Percentiles rank a stretch among this genome's conserved stretches.
phyloP scores from a whole-genome alignment of 768 basidiomycete genomes.

The Pseudohyphozyma bogoriensis region DNA sequence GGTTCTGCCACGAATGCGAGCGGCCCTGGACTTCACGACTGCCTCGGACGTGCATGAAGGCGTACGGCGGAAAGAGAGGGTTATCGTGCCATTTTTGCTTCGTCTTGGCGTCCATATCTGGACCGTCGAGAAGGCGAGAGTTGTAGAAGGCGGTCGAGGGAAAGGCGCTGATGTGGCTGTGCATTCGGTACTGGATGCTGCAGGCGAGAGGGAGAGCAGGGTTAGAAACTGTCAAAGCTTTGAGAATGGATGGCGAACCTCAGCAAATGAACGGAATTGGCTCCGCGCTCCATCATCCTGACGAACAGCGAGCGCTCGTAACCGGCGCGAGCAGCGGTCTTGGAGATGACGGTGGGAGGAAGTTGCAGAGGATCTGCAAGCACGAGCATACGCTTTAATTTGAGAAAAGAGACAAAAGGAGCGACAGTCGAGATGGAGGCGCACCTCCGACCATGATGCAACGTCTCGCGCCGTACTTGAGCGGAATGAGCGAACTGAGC shows the following conservation, averaged over 20 bases:
- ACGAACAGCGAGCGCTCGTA: slow-evolving; percentile 88
- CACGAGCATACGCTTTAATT: too few species aligned
- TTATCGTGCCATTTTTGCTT: slow-evolving; percentile 73
- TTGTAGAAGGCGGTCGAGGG: slow-evolving; percentile 84
- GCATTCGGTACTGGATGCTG: slow-evolving; percentile 99
- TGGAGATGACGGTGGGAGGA: slow-evolving; percentile 79
- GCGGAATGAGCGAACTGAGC: slow-evolving; percentile 83
- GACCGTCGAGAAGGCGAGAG: slow-evolving; percentile 69
- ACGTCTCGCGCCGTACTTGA: slow-evolving; percentile 70
- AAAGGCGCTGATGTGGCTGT: slow-evolving; percentile 81
- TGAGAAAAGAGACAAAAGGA: too few species aligned
- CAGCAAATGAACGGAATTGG: slow-evolving; percentile 78
- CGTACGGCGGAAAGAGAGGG: slow-evolving; percentile 49
- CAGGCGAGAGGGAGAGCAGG: not conserved
- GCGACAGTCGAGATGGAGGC: not conserved
- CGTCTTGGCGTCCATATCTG: slow-evolving; percentile 75
- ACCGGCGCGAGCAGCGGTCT: slow-evolving; percentile 50
- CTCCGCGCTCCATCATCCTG: slow-evolving; percentile 57
- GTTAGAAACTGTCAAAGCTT: not conserved
- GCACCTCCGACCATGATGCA: slow-evolving; percentile 89
- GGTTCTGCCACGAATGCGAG: slow-evolving; percentile 67
- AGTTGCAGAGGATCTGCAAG: slow-evolving; percentile 53
- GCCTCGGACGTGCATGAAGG: slow-evolving; percentile 68
- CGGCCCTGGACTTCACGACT: slow-evolving; percentile 55
- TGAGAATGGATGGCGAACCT: slow-evolving; percentile 47